Conservation (phyloP, 176 grass and related monocot species). For the Panicum miliaceum region DNA sequence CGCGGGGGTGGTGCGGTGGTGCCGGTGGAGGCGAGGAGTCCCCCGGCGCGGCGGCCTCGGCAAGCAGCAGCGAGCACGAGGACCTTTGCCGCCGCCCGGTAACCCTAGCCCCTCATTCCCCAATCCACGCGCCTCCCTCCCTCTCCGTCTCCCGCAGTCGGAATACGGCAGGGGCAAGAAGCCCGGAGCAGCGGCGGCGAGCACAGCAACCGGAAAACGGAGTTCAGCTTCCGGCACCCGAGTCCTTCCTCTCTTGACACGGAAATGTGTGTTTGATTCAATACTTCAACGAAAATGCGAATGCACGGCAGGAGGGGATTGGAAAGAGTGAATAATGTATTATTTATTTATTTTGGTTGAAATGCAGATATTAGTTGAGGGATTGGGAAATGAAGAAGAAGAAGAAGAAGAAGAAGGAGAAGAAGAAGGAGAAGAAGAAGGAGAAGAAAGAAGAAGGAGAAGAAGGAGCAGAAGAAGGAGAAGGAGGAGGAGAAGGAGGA, state of each 20-base stretch:
- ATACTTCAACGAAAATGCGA: neutral
- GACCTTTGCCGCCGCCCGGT: neutral
- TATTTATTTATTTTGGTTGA: neutral
- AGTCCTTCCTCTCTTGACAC: neutral
- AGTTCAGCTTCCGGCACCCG: neutral
- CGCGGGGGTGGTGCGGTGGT: too few species aligned
- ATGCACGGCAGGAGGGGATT: neutral
- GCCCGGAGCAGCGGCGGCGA: neutral
- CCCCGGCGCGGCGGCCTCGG: neutral
- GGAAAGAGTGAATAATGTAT: neutral
- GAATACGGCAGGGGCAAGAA: neutral
- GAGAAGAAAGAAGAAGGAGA: too few species aligned
- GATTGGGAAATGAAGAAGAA: neutral
- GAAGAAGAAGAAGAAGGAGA: neutral
- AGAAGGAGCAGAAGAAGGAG: too few species aligned
- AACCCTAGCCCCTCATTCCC: constrained; percentile 3
- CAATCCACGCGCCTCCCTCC: neutral
- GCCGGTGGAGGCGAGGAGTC: too few species aligned
- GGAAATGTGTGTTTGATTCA: neutral
- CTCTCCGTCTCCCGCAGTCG: neutral
- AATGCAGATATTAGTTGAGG: neutral
- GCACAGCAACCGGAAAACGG: neutral
- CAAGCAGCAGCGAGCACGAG: neutral
- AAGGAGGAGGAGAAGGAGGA: too few species aligned
- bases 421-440: too few species aligned